Percentiles rank a stretch among this genome's conserved stretches.
These are phyloP conservation scores for Fragilariopsis cylindrus DNA, from an alignment of 108 stramenopile genomes.

Conservation along the genomic window DNA sequence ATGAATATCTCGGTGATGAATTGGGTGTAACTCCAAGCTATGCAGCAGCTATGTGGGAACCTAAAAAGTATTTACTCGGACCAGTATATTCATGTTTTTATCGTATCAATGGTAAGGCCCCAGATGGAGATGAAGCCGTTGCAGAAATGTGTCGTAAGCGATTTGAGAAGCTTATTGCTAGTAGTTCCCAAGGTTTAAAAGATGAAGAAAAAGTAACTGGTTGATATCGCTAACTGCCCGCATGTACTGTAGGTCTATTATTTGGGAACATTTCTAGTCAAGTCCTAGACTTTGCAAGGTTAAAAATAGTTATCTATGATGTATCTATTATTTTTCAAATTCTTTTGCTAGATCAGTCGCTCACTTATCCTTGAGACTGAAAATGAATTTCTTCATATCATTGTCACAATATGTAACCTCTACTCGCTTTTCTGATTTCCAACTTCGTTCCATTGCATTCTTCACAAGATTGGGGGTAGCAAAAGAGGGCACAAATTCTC, in stretches of 20 bases:
- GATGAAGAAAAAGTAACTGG: background rate
- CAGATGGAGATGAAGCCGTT: background rate
- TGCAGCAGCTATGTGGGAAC: background rate
- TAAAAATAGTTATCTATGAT: too few species aligned
- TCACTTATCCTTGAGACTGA: conserved; percentile 26
- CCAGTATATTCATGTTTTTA: conserved; percentile 4
- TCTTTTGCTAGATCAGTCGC: too few species aligned
- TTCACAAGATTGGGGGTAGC: conserved; percentile 64
- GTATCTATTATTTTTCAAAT: too few species aligned
- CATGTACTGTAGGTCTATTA: too few species aligned
- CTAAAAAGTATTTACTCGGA: background rate
- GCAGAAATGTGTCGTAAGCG: background rate
- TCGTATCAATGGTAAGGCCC: background rate
- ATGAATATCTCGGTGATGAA: conserved; percentile 8
- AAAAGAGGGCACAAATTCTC: conserved; percentile 80
- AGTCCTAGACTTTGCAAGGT: too few species aligned
- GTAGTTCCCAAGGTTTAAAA: background rate
- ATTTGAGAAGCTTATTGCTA: conserved; percentile 3
- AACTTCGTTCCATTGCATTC: conserved; percentile 75
- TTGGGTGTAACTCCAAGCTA: conserved; percentile 4
- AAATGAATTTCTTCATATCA: conserved; percentile 41
- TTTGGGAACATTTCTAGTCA: too few species aligned
- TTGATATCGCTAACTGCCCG: background rate
- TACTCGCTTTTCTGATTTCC: conserved; percentile 60
- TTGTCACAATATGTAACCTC: conserved; percentile 77